Conservation (phyloP, 257 asterid species). For the Nemophila menziesii region DNA sequence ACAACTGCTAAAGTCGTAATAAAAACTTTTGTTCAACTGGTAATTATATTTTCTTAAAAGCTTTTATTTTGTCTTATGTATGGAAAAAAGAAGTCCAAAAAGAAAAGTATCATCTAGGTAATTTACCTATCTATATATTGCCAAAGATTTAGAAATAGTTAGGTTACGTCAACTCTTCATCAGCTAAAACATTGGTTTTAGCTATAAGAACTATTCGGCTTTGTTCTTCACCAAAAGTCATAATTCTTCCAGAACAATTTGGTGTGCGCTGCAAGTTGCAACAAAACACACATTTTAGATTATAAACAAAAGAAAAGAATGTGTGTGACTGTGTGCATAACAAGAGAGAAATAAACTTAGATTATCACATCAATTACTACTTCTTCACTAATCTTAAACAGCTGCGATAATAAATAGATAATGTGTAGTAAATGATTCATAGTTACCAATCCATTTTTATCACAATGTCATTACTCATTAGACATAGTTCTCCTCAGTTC, state of each 20-base stretch:
- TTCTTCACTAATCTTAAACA: slow-evolving; percentile 86
- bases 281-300: not conserved
- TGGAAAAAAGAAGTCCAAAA: too few relatives aligned
- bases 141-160: too few relatives aligned
- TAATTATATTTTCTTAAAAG: too few relatives aligned
- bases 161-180: slow-evolving; percentile 76
- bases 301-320: too few relatives aligned
- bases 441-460: too few relatives aligned
- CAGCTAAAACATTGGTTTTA: slow-evolving; percentile 60
- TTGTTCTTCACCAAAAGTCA: slow-evolving; percentile 58
- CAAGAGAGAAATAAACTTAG: slow-evolving; percentile 20
- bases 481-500: too few relatives aligned
- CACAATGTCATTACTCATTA: too few relatives aligned
- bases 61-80: slow-evolving; percentile 39
- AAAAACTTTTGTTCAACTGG: too few relatives aligned
- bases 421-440: too few relatives aligned
- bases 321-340: not conserved
- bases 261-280: slow-evolving; percentile 78
- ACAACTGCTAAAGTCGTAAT: too few relatives aligned
- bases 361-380: slow-evolving; percentile 85
- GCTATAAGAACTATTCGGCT: slow-evolving; percentile 84
- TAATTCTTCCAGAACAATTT: slow-evolving; percentile 81
- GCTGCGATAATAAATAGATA: slow-evolving; percentile 39
- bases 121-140: too few relatives aligned
- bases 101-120: not conserved